Evolutionary conservation across 2,329 filamentous ascomycete genomes (phyloP).

Genomic region (Triangularia setosa): DNA sequence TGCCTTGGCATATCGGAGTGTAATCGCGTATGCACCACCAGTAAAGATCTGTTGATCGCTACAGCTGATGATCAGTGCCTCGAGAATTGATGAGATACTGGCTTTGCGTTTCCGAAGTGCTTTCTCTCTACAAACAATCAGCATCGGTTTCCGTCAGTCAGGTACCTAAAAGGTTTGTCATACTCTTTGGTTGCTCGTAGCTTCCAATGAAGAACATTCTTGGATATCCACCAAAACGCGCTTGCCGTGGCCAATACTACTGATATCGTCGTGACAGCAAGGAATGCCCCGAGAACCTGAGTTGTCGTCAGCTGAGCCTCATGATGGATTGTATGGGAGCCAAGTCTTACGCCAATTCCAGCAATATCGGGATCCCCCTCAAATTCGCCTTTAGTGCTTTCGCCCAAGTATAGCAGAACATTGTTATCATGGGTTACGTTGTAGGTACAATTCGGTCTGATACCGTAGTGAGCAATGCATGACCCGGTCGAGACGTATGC

Average conservation of each 20-base stretch:
- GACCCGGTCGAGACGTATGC: constrained; percentile 17
- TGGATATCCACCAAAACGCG: constrained; percentile 19
- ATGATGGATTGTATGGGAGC: neutral
- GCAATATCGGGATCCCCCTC: constrained; percentile 22
- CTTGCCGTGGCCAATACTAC: constrained; percentile 17
- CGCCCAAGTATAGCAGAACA: constrained; percentile 10
- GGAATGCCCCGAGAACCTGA: constrained; percentile 23
- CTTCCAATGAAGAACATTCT: constrained; percentile 17
- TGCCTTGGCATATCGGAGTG: constrained; percentile 33
- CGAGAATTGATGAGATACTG: constrained; percentile 30
- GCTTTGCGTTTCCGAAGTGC: constrained; percentile 9
- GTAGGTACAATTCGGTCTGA: constrained; percentile 12
- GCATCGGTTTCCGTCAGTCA: neutral
- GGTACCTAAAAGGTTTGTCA: neutral
- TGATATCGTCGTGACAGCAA: constrained; percentile 17
- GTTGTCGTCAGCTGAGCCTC: neutral
- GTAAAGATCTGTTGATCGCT: constrained; percentile 38
- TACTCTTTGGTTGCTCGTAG: constrained; percentile 10
- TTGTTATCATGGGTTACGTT: neutral
- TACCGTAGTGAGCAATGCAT: constrained; percentile 15
- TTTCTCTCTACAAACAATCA: constrained; percentile 12
- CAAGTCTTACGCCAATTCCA: constrained; percentile 20
- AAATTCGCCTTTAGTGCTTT: constrained; percentile 8
- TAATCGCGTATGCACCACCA: constrained; percentile 34
- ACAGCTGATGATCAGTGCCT: constrained; percentile 32